Percentiles rank a stretch among this genome's conserved stretches.
These are phyloP conservation scores for Aureobasidium musti DNA, from an alignment of 2,329 filamentous ascomycete species.

Conservation along the genomic window DNA sequence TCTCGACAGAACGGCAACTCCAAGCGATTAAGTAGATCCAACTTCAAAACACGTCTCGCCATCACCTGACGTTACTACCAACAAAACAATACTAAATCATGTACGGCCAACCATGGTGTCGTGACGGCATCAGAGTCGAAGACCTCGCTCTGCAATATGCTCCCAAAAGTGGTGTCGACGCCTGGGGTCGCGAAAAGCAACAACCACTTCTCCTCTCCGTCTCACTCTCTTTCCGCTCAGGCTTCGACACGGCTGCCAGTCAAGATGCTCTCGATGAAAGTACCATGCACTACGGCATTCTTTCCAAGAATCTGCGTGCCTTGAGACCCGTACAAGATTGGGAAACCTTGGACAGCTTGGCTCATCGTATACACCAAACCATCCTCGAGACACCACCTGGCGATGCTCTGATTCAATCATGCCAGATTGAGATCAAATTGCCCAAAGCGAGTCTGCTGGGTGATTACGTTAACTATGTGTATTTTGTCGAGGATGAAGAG, in stretches of 20 bases:
- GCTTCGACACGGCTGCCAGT: conserved; percentile 60
- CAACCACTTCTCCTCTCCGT: conserved; percentile 66
- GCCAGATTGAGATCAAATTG: conserved; percentile 49
- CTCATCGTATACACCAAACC: conserved; percentile 23
- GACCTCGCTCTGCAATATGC: conserved; percentile 60
- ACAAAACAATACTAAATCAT: background rate
- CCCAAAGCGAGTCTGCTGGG: conserved; percentile 71
- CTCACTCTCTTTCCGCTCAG: conserved; percentile 57
- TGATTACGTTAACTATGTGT: conserved; percentile 57
- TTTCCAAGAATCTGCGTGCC: conserved; percentile 63
- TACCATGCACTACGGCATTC: conserved; percentile 72
- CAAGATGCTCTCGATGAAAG: conserved; percentile 65
- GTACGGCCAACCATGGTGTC: conserved; percentile 30
- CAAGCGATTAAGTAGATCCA: background rate
- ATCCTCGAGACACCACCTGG: conserved; percentile 28
- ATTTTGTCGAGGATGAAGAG: conserved; percentile 37
- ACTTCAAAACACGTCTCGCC: background rate
- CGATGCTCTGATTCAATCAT: conserved; percentile 22
- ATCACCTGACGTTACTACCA: background rate
- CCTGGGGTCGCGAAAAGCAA: conserved; percentile 65
- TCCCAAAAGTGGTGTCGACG: conserved; percentile 60
- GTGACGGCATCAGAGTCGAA: conserved; percentile 56
- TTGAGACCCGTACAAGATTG: conserved; percentile 15
- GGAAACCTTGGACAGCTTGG: conserved; percentile 27
- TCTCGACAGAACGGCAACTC: background rate